A percentile compares a stretch with the other conserved stretches of the same genome.
phyloP scores from a whole-genome alignment of 2,329 filamentous ascomycete species.

The Pseudogymnoascus sp. region DNA sequence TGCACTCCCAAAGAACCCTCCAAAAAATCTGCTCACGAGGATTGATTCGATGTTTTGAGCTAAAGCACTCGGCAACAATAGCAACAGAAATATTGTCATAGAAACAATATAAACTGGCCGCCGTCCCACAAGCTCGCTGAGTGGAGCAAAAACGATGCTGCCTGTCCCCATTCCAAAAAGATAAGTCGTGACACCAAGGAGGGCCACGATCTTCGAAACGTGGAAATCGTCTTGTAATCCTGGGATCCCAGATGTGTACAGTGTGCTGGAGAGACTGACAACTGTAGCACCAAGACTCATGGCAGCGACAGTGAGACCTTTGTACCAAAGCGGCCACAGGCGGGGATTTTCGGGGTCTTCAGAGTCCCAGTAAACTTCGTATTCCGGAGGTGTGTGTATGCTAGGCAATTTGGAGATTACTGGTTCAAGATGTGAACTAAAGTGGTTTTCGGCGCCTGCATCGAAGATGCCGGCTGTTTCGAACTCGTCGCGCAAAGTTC shows the following conservation, averaged over 20 bases:
- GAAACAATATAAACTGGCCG: constrained; percentile 61
- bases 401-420: too few relatives aligned
- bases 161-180: constrained; percentile 66
- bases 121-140: constrained; percentile 63
- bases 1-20: constrained; percentile 42
- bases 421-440: too few relatives aligned
- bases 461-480: too few relatives aligned
- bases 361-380: constrained; percentile 59
- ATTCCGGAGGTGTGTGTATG: constrained; percentile 52
- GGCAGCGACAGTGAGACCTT: constrained; percentile 30
- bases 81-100: constrained; percentile 53
- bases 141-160: constrained; percentile 63
- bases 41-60: constrained; percentile 60
- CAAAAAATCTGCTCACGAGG: constrained; percentile 66
- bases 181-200: constrained; percentile 72
- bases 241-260: constrained; percentile 64
- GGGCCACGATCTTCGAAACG: constrained; percentile 50
- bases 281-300: constrained; percentile 26
- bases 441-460: too few relatives aligned
- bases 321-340: constrained; percentile 54
- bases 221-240: constrained; percentile 62
- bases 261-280: constrained; percentile 57
- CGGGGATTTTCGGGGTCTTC: constrained; percentile 56
- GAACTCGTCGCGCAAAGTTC: too few relatives aligned
- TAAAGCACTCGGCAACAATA: constrained; percentile 65